Evolutionary conservation across 352 stramenopile species (phyloP).

Genomic region (Pythium pyrilobum): DNA sequence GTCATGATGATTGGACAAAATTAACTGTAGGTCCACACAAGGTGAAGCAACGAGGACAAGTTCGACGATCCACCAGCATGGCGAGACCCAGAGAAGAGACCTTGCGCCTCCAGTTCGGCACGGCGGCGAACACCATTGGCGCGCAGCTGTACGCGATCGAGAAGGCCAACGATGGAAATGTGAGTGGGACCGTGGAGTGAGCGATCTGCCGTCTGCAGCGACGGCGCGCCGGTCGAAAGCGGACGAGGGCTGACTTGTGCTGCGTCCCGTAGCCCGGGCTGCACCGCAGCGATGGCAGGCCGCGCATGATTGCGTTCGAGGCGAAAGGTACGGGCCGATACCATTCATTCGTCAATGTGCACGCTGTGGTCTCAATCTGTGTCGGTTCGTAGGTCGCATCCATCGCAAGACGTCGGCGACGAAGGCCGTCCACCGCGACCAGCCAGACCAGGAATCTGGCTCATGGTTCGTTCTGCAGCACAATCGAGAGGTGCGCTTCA

Average conservation of each 20-base stretch:
- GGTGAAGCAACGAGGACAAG: no score
- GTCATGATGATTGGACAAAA: no score
- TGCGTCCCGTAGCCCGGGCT: conserved; percentile 16
- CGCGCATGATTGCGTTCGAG: conserved; percentile 64
- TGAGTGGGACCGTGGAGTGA: conserved; percentile 13
- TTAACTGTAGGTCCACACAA: no score
- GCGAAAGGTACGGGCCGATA: conserved; percentile 43
- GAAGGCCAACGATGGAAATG: conserved; percentile 30
- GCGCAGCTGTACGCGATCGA: conserved; percentile 54
- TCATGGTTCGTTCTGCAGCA: conserved; percentile 42
- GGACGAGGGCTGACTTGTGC: no score
- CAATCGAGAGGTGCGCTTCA: no score
- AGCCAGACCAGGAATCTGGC: background rate
- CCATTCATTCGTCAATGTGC: background rate
- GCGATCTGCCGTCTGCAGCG: no score
- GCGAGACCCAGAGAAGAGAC: conserved; percentile 36
- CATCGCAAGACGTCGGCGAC: conserved; percentile 24
- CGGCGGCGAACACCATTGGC: conserved; percentile 57
- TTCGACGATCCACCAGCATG: no score
- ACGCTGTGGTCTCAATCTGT: background rate
- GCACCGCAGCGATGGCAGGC: conserved; percentile 26
- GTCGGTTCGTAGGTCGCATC: conserved; percentile 26
- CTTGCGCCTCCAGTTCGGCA: conserved; percentile 67
- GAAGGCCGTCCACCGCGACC: conserved; percentile 17
- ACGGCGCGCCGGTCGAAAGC: no score